A percentile compares a stretch with the other conserved stretches of the same genome.
Conservation (phyloP, 2,329 filamentous ascomycete species). For the Aureobasidium vineae region DNA sequence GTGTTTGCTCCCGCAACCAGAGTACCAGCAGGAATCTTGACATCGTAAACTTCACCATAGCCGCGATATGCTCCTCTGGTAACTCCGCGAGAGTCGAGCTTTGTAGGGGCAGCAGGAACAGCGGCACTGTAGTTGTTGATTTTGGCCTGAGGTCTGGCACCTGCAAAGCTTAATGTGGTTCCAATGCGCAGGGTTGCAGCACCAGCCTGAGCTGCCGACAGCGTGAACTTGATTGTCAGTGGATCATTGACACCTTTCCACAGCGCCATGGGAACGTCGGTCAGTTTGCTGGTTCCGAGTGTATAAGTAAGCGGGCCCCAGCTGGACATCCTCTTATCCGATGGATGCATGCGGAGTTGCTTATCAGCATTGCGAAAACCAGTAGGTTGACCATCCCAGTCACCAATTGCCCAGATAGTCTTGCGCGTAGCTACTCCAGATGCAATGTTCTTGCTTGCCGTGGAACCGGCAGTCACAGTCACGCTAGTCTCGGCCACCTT, state of each 20-base stretch:
- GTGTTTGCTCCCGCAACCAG: conserved; percentile 62
- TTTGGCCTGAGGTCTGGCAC: conserved; percentile 57
- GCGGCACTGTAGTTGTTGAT: conserved; percentile 56
- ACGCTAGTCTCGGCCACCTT: conserved; percentile 53
- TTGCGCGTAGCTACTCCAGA: conserved; percentile 50
- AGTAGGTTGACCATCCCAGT: conserved; percentile 59
- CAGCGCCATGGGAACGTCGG: conserved; percentile 64
- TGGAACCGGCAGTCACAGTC: conserved; percentile 51
- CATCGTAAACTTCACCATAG: conserved; percentile 62
- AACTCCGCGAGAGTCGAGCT: conserved; percentile 64
- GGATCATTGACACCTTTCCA: conserved; percentile 61
- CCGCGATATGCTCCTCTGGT: conserved; percentile 66
- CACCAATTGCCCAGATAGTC: conserved; percentile 63
- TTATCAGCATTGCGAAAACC: conserved; percentile 67
- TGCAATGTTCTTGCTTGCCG: conserved; percentile 53
- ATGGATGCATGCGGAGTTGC: conserved; percentile 66
- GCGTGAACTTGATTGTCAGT: conserved; percentile 60
- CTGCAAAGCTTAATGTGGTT: conserved; percentile 62
- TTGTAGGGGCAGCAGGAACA: conserved; percentile 43
- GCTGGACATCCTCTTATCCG: conserved; percentile 54
- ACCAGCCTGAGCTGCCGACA: conserved; percentile 50
- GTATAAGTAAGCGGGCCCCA: conserved; percentile 63
- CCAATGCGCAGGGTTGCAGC: conserved; percentile 62
- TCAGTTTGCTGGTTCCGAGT: conserved; percentile 54
- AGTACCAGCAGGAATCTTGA: conserved; percentile 58